phyloP scores from a whole-genome alignment of 31 red algal genomes.

The Bonnemaisonia californica region DNA sequence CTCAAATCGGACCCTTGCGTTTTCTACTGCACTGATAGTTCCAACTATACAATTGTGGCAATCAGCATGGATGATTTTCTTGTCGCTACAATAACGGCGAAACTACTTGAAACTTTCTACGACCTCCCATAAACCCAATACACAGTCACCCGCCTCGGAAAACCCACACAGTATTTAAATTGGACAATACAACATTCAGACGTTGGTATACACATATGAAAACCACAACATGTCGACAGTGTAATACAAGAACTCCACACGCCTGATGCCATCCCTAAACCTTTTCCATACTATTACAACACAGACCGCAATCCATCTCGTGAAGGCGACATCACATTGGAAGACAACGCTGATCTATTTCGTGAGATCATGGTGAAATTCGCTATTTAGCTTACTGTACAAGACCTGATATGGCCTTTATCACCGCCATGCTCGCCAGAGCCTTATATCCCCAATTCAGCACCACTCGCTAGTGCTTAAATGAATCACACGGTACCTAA shows the following conservation, averaged over 20 bases:
- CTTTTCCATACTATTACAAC: no score
- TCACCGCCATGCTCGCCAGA: neutral
- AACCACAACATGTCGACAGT: neutral
- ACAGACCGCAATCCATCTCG: no score
- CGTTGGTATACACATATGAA: neutral
- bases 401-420: constrained; percentile 22
- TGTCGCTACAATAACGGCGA: neutral
- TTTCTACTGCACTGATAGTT: neutral
- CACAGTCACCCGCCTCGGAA: neutral
- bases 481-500: neutral
- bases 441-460: neutral
- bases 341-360: neutral
- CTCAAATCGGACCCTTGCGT: no score
- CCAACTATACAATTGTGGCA: neutral
- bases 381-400: constrained; percentile 13
- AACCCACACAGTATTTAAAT: neutral
- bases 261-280: no score
- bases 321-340: neutral
- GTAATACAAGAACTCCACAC: neutral
- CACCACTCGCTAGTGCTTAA: constrained; percentile 13
- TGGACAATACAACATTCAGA: neutral
- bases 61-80: neutral
- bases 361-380: neutral
- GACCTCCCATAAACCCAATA: no score
- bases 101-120: neutral